Percentiles rank a stretch among this genome's conserved stretches.
Conservation (phyloP, 805 yeast genomes). For the Jamesozyma hellenica region DNA sequence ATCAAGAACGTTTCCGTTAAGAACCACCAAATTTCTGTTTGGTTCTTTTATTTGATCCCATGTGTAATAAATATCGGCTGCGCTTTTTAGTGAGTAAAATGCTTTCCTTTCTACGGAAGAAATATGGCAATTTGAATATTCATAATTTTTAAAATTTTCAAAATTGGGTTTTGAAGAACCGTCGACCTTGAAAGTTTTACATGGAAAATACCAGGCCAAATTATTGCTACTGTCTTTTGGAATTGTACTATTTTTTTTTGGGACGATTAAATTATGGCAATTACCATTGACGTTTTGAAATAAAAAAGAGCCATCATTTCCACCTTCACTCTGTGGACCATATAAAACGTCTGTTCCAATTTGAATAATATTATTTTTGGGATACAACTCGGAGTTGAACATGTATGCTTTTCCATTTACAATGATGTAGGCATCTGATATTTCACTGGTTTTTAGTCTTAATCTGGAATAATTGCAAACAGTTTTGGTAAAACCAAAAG, state of each 20-base stretch:
- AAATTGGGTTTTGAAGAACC: constrained; percentile 62
- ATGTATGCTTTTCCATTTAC: constrained; percentile 71
- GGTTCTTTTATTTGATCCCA: constrained; percentile 77
- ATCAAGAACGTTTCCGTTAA: constrained; percentile 82
- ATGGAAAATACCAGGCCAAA: constrained; percentile 96
- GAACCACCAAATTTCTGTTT: constrained; percentile 72
- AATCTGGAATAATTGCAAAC: constrained; percentile 47
- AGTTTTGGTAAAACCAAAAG: constrained; percentile 82
- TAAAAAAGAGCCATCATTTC: constrained; percentile 70
- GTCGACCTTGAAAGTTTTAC: constrained; percentile 59
- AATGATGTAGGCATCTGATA: constrained; percentile 27
- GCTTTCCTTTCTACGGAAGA: constrained; percentile 54
- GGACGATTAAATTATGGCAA: constrained; percentile 68
- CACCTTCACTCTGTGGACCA: constrained; percentile 84
- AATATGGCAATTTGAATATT: constrained; percentile 91
- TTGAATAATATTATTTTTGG: not conserved
- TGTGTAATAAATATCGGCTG: constrained; percentile 75
- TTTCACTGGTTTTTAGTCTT: constrained; percentile 4
- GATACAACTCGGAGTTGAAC: not conserved
- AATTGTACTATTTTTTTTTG: constrained; percentile 59
- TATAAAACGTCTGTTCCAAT: not conserved
- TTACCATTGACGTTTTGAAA: constrained; percentile 90
- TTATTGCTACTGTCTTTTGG: constrained; percentile 54
- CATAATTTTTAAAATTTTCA: constrained; percentile 45
- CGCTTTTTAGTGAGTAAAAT: constrained; percentile 48